These are phyloP conservation scores for Cyphellophora europaea DNA, from an alignment of 2,329 filamentous ascomycete genomes.

Conservation along the genomic window DNA sequence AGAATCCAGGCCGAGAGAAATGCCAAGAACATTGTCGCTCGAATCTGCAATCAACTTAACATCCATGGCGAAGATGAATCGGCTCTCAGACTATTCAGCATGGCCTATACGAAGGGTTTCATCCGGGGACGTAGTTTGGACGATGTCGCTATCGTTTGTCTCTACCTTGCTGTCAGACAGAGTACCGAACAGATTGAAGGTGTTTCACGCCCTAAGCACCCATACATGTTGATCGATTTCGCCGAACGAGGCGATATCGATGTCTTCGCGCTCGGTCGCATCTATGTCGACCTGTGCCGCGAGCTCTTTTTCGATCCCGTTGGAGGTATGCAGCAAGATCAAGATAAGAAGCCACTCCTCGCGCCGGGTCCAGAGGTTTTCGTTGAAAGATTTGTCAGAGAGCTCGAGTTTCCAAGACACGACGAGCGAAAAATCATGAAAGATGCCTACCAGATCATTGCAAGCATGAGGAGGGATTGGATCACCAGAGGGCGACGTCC, in stretches of 20 bases:
- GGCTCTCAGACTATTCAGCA: slow-evolving; percentile 62
- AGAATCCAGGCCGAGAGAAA: slow-evolving; percentile 12
- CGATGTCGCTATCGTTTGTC: slow-evolving; percentile 78
- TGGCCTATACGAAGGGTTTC: slow-evolving; percentile 66
- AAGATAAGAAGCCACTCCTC: slow-evolving; percentile 28
- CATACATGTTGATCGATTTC: slow-evolving; percentile 86
- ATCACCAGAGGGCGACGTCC: slow-evolving; percentile 91
- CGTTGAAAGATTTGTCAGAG: slow-evolving; percentile 81
- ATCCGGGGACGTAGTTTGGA: slow-evolving; percentile 77
- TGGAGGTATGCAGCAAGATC: slow-evolving; percentile 35
- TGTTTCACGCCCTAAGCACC: slow-evolving; percentile 27
- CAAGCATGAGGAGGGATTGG: slow-evolving; percentile 94
- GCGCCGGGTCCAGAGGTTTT: slow-evolving; percentile 60
- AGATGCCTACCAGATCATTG: slow-evolving; percentile 78
- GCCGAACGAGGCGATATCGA: slow-evolving; percentile 65
- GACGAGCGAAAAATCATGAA: slow-evolving; percentile 66
- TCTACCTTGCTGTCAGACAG: slow-evolving; percentile 75
- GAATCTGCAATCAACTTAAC: slow-evolving; percentile 18
- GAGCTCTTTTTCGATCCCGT: slow-evolving; percentile 34
- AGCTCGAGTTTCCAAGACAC: slow-evolving; percentile 80
- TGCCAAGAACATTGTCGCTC: slow-evolving; percentile 18
- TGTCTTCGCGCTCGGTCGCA: slow-evolving; percentile 82
- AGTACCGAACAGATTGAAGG: slow-evolving; percentile 36
- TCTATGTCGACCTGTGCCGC: slow-evolving; percentile 75
- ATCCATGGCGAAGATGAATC: slow-evolving; percentile 47